Base-by-base conservation (phyloP, 148 eudicot genomes). In the Dianthus caryophyllus region DNA sequence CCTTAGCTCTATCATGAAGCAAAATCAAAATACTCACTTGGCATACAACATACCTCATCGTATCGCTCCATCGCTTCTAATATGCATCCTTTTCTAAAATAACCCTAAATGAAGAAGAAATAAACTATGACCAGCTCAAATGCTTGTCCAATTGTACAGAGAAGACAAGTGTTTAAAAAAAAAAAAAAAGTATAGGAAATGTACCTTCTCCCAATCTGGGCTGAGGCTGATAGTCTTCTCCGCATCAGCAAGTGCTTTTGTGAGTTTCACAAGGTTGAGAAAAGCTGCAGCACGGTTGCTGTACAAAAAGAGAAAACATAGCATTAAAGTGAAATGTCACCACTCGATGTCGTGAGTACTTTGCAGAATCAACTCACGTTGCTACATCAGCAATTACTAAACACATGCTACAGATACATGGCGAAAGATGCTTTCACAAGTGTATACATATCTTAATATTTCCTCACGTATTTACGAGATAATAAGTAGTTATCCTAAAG, bases 281-380 rank as follows among this genome's bases (percentile, higher is more conserved):
- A 94, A 94, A 25, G 99, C 99, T 24, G 99, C 99, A 82, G 98
- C 98, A 69, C 98, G 98, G 65, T 94, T 94, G 83, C 98, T 94
- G 81, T 29, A 24, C 60, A 69, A 49, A 51, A 75, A 38, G 64
- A 57, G 36, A 66, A 71, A 33, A 48, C 22, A 20, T 46, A 17
- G 47, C 27, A 52, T 69, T 52, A 36, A 33, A n/a, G 60, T 61
- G 44, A 31, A 21, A 39, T 4, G 52, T 73, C 66, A 65, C 47
- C 64, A 68, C 62, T 20, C 22, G 33, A 62, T 5, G 43, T 39
- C 26, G 55, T 5, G 26, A 55, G 0, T n/a, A 18, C 5, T 33
- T 2, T 33, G 39, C 39, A 30, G 33, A 25, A 46, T 22, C 16
- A 68, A 68, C 24, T 18, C 20, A 48, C 22, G 15, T 38, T 17